Evolutionary conservation across 2,329 filamentous ascomycete genomes (phyloP).

Genomic region (Aschersonia sp.): DNA sequence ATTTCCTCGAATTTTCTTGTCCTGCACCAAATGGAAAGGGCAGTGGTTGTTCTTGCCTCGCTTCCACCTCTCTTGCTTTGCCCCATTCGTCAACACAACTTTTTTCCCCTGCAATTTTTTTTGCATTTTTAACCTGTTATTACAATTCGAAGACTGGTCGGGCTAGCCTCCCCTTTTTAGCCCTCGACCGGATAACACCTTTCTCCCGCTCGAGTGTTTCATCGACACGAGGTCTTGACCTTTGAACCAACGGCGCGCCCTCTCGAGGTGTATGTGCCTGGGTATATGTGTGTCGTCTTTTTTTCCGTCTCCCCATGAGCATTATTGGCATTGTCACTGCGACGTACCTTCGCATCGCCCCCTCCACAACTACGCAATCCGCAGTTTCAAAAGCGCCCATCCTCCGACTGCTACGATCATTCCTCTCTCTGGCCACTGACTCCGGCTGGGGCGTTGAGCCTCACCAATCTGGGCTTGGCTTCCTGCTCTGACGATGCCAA

Average conservation of each 20-base stretch:
- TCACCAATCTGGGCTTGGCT: not conserved
- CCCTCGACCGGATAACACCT: not conserved
- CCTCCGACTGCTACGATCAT: not conserved
- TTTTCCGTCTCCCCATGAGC: not conserved
- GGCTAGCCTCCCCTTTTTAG: too few species aligned
- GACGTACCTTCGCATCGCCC: not conserved
- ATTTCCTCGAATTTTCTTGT: not conserved
- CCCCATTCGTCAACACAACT: not conserved
- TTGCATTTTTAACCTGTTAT: not conserved
- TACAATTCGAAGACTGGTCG: too few species aligned
- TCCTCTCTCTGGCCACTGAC: not conserved
- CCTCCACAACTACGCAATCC: not conserved
- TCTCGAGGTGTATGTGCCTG: not conserved
- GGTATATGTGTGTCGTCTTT: not conserved
- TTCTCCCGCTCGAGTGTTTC: not conserved
- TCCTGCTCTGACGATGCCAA: slow-evolving; percentile 6
- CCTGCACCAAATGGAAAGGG: not conserved
- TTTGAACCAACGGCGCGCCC: not conserved
- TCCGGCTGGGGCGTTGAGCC: not conserved
- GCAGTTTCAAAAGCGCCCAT: slow-evolving; percentile 1
- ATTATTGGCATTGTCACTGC: not conserved
- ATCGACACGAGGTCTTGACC: not conserved
- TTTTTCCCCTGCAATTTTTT: not conserved
- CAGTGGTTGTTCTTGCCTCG: slow-evolving; percentile 1
- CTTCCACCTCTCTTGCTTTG: slow-evolving; percentile 1